Percentiles rank a stretch among this genome's conserved stretches.
Evolutionary conservation across 805 yeast genomes (phyloP).

Genomic region (Tetrapisispora iriomotensis): DNA sequence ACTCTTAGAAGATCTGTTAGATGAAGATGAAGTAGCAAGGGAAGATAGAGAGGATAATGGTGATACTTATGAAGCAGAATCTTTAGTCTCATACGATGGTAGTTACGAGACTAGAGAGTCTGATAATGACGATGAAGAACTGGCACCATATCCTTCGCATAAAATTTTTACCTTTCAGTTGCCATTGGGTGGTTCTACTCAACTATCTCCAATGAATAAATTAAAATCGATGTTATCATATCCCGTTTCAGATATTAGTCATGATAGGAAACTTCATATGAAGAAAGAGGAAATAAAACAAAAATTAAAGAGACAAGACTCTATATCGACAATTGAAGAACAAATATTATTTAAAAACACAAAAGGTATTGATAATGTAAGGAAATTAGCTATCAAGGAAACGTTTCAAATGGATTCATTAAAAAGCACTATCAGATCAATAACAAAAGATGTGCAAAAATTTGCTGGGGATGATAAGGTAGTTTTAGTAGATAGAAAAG

Average conservation of each 20-base stretch:
- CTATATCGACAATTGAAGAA: slow-evolving; percentile 56
- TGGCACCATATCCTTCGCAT: slow-evolving; percentile 8
- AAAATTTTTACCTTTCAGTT: slow-evolving; percentile 31
- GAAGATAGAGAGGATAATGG: too few species aligned
- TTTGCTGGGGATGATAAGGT: slow-evolving; percentile 12
- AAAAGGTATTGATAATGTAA: slow-evolving; percentile 53
- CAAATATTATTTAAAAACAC: slow-evolving; percentile 43
- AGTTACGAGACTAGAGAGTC: too few species aligned
- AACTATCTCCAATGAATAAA: slow-evolving; percentile 5
- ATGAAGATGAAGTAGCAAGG: too few species aligned
- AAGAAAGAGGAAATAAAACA: slow-evolving; percentile 19
- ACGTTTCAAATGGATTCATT: slow-evolving; percentile 42
- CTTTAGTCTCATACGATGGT: background rate
- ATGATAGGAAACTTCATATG: background rate
- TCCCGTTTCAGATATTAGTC: background rate
- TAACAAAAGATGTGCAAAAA: slow-evolving; percentile 15
- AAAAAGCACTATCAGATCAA: slow-evolving; percentile 16
- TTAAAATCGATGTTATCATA: slow-evolving; percentile 14
- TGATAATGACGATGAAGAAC: background rate
- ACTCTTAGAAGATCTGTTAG: background rate
- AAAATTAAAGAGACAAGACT: slow-evolving; percentile 40
- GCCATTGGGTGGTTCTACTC: slow-evolving; percentile 31
- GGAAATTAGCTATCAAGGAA: slow-evolving; percentile 60
- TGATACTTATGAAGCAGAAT: background rate
- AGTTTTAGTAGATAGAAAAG: slow-evolving; percentile 14